Percentiles rank a stretch among this genome's conserved stretches.
phyloP scores from a whole-genome alignment of 2,329 filamentous ascomycete genomes.

The Meredithiella fracta region DNA sequence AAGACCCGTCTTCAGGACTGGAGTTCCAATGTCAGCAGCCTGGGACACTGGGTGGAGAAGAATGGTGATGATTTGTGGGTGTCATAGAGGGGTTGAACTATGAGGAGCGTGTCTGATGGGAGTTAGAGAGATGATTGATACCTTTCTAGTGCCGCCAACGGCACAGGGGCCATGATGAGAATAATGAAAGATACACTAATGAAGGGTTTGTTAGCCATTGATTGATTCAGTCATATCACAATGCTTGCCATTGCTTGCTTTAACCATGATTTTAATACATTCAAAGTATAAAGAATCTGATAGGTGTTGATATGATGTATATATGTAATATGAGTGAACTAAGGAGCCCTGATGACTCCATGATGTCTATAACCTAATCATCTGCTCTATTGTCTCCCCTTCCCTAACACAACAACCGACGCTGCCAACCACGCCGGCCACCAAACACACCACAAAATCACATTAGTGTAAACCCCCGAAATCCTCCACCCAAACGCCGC shows the following conservation, averaged over 20 bases:
- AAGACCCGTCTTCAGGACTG: slow-evolving; percentile 74
- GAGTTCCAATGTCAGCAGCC: slow-evolving; percentile 88
- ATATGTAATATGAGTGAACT: not conserved
- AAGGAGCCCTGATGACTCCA: too few relatives aligned
- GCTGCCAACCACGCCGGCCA: slow-evolving; percentile 79
- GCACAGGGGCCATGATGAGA: slow-evolving; percentile 3
- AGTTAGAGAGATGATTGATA: not conserved
- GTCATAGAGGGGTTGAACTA: slow-evolving; percentile 36
- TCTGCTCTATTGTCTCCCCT: too few relatives aligned
- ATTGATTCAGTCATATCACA: not conserved
- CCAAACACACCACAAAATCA: slow-evolving; percentile 90
- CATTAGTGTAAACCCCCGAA: slow-evolving; percentile 74
- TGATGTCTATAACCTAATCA: too few relatives aligned
- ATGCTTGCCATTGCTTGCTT: not conserved
- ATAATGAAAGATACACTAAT: slow-evolving; percentile 8
- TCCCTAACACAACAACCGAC: slow-evolving; percentile 32
- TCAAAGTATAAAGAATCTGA: slow-evolving; percentile 1
- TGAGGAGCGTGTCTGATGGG: slow-evolving; percentile 3
- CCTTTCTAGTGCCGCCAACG: not conserved
- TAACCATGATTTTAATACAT: not conserved
- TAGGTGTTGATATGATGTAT: not conserved
- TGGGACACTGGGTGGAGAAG: slow-evolving; percentile 93
- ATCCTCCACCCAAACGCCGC: slow-evolving; percentile 80
- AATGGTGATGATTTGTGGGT: slow-evolving; percentile 94
- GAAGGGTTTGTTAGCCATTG: not conserved